Evolutionary conservation across 2,329 filamentous ascomycete genomes (phyloP), one percentile per base, ranked within the genome.

Genomic region (Torrubiella hemipterigena): DNA sequence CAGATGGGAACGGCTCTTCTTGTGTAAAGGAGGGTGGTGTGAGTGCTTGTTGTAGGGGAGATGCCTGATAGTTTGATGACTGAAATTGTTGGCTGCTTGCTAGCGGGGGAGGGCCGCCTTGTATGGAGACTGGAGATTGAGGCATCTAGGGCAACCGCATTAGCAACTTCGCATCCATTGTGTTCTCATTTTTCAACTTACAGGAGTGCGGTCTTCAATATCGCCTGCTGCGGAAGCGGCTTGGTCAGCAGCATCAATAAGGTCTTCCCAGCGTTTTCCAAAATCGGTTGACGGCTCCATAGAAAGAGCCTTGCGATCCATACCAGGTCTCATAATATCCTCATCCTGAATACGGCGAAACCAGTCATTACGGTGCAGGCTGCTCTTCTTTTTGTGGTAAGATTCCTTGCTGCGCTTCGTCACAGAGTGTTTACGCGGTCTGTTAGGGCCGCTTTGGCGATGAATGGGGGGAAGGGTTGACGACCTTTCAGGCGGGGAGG

Each of bases 221-320:
- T 80, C 89, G 59, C 93, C 87, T 4, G 85, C 93, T 17, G 87
- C 86, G 38, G 85, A 94, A 19, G 89, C 86, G 33, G 70, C 59
- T 33, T 61, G 57, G 37, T 60, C 58, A 22, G 83, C 89, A 31
- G 89, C 89, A 56, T 95, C 87, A 42, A 96, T 93, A 38, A 96
- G 67, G 55, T 96, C 89, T 56, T 94, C 85, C 91, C 89, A 96
- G 47, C 89, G 72, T 60, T 91, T 93, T 42, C 84, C 86, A 57
- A 82, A 81, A 37, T 81, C 79, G 14, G 73, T 76, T 34, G 79
- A 73, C 16, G 87, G 86, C 55, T 95, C 89, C 25, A 83, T 83
- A 12, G 85, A 93, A 42, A 82, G 72, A 34, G 85, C 83, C 58
- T 94, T 93, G 39, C 83, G 73, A 46, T 84, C 77, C n/a, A n/a